Conservation (phyloP, 306 rosid genomes). For the Adenanthera pavonina region DNA sequence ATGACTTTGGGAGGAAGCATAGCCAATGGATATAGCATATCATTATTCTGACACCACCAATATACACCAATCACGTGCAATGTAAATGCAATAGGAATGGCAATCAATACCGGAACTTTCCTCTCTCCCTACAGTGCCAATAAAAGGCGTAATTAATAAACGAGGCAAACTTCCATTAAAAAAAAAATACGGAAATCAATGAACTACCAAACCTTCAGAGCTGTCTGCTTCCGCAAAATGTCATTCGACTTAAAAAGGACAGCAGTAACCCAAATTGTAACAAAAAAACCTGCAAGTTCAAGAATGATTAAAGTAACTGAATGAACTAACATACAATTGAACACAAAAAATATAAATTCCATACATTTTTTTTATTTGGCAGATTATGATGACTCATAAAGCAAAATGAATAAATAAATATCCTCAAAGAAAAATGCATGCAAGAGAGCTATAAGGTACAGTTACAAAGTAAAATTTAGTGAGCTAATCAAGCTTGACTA, state of each 20-base stretch:
- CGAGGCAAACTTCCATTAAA: background rate
- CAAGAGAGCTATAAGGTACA: background rate
- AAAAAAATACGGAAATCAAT: slow-evolving; percentile 5
- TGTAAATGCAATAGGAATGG: slow-evolving; percentile 78
- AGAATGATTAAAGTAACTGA: background rate
- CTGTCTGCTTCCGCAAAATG: slow-evolving; percentile 84
- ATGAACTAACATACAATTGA: background rate
- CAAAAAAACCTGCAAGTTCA: slow-evolving; percentile 61
- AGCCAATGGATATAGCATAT: slow-evolving; percentile 78
- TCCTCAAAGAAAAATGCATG: background rate
- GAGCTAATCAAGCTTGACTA: background rate
- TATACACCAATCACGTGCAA: slow-evolving; percentile 83
- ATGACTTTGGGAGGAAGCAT: slow-evolving; percentile 93
- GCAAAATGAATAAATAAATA: slow-evolving; percentile 3
- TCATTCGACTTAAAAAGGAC: slow-evolving; percentile 96
- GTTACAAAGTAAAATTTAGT: background rate
- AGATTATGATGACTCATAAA: background rate
- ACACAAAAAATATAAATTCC: background rate
- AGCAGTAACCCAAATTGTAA: slow-evolving; percentile 88
- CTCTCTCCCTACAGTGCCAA: slow-evolving; percentile 93
- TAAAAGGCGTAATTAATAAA: slow-evolving; percentile 27
- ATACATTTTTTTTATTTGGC: background rate
- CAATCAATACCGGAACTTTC: slow-evolving; percentile 68
- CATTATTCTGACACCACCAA: slow-evolving; percentile 98
- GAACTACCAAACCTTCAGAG: slow-evolving; percentile 62